phyloP scores from a whole-genome alignment of 306 rosid species.

The Boehmeria nivea region DNA sequence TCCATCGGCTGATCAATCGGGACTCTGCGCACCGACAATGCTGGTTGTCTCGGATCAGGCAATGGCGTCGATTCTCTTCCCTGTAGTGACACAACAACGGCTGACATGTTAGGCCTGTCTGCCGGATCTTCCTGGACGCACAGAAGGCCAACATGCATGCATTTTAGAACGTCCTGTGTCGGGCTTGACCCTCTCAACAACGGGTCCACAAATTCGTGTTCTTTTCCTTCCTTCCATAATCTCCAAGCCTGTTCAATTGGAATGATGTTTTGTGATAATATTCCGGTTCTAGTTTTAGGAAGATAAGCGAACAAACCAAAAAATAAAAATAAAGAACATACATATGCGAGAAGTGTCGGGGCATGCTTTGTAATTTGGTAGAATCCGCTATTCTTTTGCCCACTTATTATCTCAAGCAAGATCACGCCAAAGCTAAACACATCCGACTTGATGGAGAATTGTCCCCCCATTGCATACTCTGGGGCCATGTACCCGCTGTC shows the following conservation, averaged over 20 bases:
- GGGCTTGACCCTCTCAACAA: slow-evolving; percentile 21
- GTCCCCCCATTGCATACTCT: slow-evolving; percentile 53
- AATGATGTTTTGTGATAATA: no score
- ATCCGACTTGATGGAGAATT: slow-evolving; percentile 50
- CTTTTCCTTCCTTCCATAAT: slow-evolving; percentile 40
- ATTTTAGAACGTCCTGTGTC: slow-evolving; percentile 23
- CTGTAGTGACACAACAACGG: no score
- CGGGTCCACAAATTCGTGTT: slow-evolving; percentile 38
- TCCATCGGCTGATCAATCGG: no score
- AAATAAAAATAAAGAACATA: no score
- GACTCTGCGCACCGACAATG: no score
- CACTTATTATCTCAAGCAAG: slow-evolving; percentile 44
- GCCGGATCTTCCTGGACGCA: slow-evolving; percentile 55
- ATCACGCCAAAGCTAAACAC: slow-evolving; percentile 59
- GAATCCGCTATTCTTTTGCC: slow-evolving; percentile 38
- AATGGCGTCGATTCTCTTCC: no score
- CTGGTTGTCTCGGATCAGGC: no score
- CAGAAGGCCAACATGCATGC: slow-evolving; percentile 46
- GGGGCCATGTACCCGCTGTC: slow-evolving; percentile 67
- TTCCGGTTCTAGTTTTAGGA: no score
- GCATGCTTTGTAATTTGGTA: slow-evolving; percentile 35
- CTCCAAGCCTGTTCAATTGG: slow-evolving; percentile 47
- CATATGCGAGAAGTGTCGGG: slow-evolving; percentile 37
- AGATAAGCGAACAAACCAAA: no score
- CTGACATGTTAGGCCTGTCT: slow-evolving; percentile 48